Base-by-base conservation (phyloP, 1,139 yeast species). In the Protomyces gravidus region DNA sequence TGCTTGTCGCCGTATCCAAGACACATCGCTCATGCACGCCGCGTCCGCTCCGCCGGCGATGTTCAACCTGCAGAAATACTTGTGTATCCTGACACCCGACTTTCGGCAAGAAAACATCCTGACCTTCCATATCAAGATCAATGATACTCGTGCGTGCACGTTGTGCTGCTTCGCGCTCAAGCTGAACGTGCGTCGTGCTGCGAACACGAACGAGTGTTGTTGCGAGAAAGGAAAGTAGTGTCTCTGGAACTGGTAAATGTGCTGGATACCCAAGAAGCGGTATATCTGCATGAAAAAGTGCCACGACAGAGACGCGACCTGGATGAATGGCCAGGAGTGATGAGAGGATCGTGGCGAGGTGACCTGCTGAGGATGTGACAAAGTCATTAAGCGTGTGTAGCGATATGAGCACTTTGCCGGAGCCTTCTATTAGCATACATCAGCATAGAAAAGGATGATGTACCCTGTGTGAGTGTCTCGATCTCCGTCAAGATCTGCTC, bases 331-430 rank as follows among this genome's bases (percentile, higher is more conserved):
- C 40, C 5, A 53, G 47, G 32, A 53, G 51, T 5, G 58, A 36
- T 15, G 50, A 40, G 36, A 53, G 50, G 33, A 53, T 32, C 3
- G 51, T 46, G 26, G 58, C 33, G 36, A 53, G 51, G 23, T 53
- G 58, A 15, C 51, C 50, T 17, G 58, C 51, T 23, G 47, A 32
- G n/a, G 40, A 26, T n/a, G 58, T 50, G 30, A 53, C 27, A 27
- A 53, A 53, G 47, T 53, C 58, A 39, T 53, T 53, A 25, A 53
- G 47, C 13, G 45, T 51, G 27, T 42, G 58, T 11, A 53, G 47
- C 26, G 40, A 25, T 23, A 53, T 19, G 26, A 53, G 25, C 25
- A 53, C 48, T 36, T 36, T 50, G 11, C 47, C 27, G 5, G 42
- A n/a, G 21, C 42, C 42, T 36, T 28, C 13, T 28, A 13, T 30